A percentile compares a stretch with the other conserved stretches of the same genome.
Conservation (phyloP, 2,329 filamentous ascomycete species). For the Dryadomyces quercivorus region DNA sequence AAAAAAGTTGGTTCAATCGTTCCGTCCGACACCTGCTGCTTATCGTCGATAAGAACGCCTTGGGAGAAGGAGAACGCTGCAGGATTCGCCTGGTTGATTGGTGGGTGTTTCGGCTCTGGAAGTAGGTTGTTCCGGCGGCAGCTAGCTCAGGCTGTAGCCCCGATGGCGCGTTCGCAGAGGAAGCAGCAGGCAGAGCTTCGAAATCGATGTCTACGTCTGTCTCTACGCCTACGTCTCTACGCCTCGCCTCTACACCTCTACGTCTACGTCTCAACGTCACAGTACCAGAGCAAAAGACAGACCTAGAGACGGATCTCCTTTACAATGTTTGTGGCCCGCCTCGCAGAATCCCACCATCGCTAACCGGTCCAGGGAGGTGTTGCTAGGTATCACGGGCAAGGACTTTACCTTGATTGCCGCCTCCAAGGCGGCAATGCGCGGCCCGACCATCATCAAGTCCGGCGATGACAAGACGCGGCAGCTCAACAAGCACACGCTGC, state of each 20-base stretch:
- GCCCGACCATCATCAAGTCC: slow-evolving; percentile 88
- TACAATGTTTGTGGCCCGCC: background rate
- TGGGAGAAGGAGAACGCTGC: background rate
- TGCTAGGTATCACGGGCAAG: slow-evolving; percentile 96
- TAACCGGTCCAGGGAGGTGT: slow-evolving; percentile 64
- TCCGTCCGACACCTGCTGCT: background rate
- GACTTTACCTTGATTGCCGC: slow-evolving; percentile 97
- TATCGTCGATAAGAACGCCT: background rate
- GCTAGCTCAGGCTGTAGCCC: slow-evolving; percentile 25
- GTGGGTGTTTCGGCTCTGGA: slow-evolving; percentile 7
- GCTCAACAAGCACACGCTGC: slow-evolving; percentile 86
- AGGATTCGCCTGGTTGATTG: background rate
- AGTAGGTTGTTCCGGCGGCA: slow-evolving; percentile 9
- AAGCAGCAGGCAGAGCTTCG: background rate
- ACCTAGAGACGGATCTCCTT: background rate
- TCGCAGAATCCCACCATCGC: background rate
- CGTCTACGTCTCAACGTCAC: too few species aligned
- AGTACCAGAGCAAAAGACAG: too few species aligned
- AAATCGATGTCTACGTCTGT: background rate
- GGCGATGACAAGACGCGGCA: slow-evolving; percentile 91
- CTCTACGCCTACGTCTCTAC: too few species aligned
- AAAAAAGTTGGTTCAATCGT: background rate
- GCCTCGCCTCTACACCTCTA: background rate
- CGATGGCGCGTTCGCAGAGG: slow-evolving; percentile 16
- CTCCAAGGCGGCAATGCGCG: slow-evolving; percentile 96